phyloP scores from a whole-genome alignment of 2,329 filamentous ascomycete species.

The Aspergillus transmontanensis region DNA sequence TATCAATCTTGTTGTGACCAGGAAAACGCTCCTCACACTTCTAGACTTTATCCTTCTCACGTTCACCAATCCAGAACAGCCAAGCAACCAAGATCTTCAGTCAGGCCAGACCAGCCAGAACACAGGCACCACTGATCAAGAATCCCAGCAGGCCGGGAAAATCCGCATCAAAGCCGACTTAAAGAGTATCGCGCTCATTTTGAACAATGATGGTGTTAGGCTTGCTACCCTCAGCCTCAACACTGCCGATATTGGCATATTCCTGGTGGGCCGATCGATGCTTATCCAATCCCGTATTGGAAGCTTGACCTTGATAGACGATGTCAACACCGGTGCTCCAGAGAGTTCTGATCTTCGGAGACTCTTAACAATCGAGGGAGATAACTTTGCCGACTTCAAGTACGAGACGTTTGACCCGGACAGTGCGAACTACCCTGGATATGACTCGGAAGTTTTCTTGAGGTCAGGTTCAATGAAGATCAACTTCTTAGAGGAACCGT shows the following conservation, averaged over 20 bases:
- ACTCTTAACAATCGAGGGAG: constrained; percentile 90
- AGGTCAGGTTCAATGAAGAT: constrained; percentile 93
- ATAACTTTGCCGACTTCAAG: constrained; percentile 93
- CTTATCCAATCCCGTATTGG: constrained; percentile 83
- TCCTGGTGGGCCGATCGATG: constrained; percentile 84
- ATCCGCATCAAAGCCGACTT: constrained; percentile 92
- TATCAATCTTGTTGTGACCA: constrained; percentile 92
- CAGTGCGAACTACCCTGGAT: constrained; percentile 81
- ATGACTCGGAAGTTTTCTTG: constrained; percentile 88
- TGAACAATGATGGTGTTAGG: constrained; percentile 97
- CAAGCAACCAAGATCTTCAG: constrained; percentile 38
- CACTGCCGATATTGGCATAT: constrained; percentile 87
- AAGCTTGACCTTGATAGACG: constrained; percentile 85
- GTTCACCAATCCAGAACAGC: constrained; percentile 69
- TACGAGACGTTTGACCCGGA: constrained; percentile 91
- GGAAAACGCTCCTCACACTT: constrained; percentile 87
- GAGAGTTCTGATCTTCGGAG: constrained; percentile 79
- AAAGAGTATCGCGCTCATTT: constrained; percentile 87
- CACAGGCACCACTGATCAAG: constrained; percentile 27
- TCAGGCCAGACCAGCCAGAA: constrained; percentile 33
- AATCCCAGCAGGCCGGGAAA: constrained; percentile 60
- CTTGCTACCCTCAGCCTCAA: constrained; percentile 91
- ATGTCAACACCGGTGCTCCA: constrained; percentile 87
- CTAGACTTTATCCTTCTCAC: constrained; percentile 93
- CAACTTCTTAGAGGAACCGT: constrained; percentile 96